A percentile compares a stretch with the other conserved stretches of the same genome.
Evolutionary conservation across 2,329 filamentous ascomycete species (phyloP).

Genomic region (Aspergillus alliaceus): DNA sequence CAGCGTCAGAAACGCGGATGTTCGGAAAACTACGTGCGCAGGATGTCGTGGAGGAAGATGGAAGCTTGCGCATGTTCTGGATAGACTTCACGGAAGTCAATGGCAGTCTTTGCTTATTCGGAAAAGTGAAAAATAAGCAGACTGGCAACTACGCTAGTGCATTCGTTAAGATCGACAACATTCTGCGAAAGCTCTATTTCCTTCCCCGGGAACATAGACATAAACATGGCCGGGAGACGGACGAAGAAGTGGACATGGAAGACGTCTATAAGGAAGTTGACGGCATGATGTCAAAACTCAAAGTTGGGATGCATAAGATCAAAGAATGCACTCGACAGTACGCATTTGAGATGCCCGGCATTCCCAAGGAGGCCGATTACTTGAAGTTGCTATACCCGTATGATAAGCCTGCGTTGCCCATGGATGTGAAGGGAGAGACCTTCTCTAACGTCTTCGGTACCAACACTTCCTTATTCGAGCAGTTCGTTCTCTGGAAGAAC

Average conservation of each 20-base stretch:
- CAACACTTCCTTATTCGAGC: conserved; percentile 92
- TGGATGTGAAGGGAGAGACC: conserved; percentile 74
- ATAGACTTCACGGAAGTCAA: conserved; percentile 92
- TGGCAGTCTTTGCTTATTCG: conserved; percentile 88
- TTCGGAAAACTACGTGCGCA: conserved; percentile 80
- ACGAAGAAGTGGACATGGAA: conserved; percentile 78
- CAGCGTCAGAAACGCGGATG: conserved; percentile 59
- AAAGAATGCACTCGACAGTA: conserved; percentile 89
- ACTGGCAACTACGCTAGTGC: conserved; percentile 79
- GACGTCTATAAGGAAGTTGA: conserved; percentile 91
- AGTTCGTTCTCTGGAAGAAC: conserved; percentile 98
- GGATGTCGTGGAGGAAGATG: conserved; percentile 90
- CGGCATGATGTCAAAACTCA: conserved; percentile 79
- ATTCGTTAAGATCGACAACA: conserved; percentile 94
- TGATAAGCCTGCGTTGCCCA: conserved; percentile 72
- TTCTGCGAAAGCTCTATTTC: conserved; percentile 89
- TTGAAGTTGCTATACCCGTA: conserved; percentile 97
- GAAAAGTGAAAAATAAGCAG: conserved; percentile 90
- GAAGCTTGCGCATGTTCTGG: conserved; percentile 94
- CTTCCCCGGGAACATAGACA: conserved; percentile 70
- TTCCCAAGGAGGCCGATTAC: conserved; percentile 88
- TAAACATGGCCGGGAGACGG: conserved; percentile 64
- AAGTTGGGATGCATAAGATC: conserved; percentile 88
- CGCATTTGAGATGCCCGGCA: conserved; percentile 83
- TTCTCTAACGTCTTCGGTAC: conserved; percentile 93